phyloP scores from a whole-genome alignment of 2,329 filamentous ascomycete genomes.

The Talaromyces marneffei region DNA sequence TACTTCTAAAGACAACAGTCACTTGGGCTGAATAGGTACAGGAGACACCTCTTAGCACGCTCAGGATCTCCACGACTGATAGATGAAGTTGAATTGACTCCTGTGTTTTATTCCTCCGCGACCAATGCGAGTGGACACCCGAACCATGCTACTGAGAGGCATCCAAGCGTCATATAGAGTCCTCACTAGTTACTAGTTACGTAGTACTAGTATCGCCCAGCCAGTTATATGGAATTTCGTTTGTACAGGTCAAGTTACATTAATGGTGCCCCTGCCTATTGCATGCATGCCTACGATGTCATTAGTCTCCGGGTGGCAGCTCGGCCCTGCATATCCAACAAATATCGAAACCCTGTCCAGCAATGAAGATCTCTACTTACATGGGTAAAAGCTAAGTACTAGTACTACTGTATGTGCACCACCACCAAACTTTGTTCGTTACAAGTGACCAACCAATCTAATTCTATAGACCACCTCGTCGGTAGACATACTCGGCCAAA shows the following conservation, averaged over 20 bases:
- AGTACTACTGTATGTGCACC: no score
- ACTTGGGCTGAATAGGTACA: not conserved
- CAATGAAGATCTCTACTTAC: not conserved
- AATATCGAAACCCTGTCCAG: not conserved
- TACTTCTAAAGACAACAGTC: not conserved
- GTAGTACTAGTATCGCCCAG: no score
- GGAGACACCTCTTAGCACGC: no score
- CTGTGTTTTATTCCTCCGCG: not conserved
- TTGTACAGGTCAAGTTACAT: not conserved
- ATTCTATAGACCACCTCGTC: not conserved
- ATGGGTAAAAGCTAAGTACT: not conserved
- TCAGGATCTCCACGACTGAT: not conserved
- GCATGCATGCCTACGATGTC: no score
- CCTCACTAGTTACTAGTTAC: no score
- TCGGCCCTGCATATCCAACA: not conserved
- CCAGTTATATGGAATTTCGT: not conserved
- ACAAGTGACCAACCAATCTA: not conserved
- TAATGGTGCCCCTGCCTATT: not conserved
- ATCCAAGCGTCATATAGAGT: not conserved
- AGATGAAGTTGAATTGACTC: not conserved
- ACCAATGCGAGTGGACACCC: not conserved
- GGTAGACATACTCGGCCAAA: conserved; percentile 7
- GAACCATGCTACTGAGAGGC: not conserved
- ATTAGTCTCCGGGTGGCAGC: not conserved
- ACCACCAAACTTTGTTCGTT: not conserved